Evolutionary conservation across 495 filamentous ascomycete genomes (phyloP).

Genomic region (Glarea lozoyensis): DNA sequence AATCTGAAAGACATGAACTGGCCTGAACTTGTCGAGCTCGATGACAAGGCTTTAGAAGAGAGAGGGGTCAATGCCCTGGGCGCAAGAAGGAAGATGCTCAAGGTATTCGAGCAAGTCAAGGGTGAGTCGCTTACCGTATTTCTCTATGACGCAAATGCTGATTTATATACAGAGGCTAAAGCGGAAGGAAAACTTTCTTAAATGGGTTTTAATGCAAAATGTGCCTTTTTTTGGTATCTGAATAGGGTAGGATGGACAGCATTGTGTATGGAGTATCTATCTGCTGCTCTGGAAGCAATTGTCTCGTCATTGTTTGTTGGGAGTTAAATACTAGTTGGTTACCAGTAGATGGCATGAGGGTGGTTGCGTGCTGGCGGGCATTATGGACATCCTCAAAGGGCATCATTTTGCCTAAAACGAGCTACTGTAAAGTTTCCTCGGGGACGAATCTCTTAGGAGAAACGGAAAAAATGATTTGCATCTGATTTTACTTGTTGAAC

Average conservation of each 20-base stretch:
- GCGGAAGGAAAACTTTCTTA: constrained; percentile 50
- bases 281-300: background rate
- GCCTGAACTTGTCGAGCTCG: constrained; percentile 85
- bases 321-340: constrained; percentile 4
- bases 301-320: background rate
- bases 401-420: too few relatives aligned
- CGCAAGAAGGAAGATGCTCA: constrained; percentile 94
- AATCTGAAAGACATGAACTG: constrained; percentile 95
- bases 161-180: constrained; percentile 38
- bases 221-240: too few relatives aligned
- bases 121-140: constrained; percentile 41
- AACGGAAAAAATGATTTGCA: too few relatives aligned
- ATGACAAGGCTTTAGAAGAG: constrained; percentile 89
- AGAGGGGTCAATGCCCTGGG: constrained; percentile 92
- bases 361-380: too few relatives aligned
- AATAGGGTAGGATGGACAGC: background rate
- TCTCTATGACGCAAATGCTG: constrained; percentile 13
- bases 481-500: too few relatives aligned
- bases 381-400: too few relatives aligned
- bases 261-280: background rate
- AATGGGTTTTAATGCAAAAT: background rate
- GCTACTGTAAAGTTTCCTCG: too few relatives aligned
- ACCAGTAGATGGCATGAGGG: too few relatives aligned
- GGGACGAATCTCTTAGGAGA: too few relatives aligned
- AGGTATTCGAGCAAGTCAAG: constrained; percentile 95